Percentiles rank a stretch among this genome's conserved stretches.
Conservation (phyloP, 2,329 filamentous ascomycete genomes). For the Pseudogymnoascus sp. region DNA sequence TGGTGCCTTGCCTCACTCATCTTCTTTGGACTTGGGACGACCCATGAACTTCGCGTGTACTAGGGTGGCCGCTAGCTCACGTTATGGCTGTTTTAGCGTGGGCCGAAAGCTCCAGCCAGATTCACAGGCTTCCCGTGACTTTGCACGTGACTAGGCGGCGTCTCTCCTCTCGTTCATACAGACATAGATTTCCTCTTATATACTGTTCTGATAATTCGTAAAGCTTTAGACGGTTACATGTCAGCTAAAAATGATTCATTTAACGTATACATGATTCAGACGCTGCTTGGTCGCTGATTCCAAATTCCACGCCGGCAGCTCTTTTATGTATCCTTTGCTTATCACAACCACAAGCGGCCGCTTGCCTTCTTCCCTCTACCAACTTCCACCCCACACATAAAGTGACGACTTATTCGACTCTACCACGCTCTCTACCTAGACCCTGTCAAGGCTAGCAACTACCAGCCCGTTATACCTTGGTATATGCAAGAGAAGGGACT, state of each 20-base stretch:
- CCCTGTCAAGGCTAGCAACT: neutral
- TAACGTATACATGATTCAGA: neutral
- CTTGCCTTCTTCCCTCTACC: neutral
- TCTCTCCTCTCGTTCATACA: neutral
- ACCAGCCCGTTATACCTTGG: neutral
- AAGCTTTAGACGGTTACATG: neutral
- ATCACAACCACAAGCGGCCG: constrained; percentile 4
- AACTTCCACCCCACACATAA: neutral
- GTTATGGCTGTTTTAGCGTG: neutral
- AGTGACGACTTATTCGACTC: neutral
- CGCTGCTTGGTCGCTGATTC: neutral
- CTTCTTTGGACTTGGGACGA: constrained; percentile 3
- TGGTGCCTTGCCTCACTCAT: neutral
- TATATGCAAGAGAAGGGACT: neutral
- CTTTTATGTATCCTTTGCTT: neutral
- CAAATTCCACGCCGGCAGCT: neutral
- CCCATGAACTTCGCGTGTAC: constrained; percentile 3
- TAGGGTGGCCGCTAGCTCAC: neutral
- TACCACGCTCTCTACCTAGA: constrained; percentile 1
- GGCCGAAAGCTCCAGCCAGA: neutral
- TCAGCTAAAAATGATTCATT: neutral
- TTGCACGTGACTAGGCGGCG: neutral
- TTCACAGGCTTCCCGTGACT: neutral
- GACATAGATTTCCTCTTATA: neutral
- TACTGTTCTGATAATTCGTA: neutral